Evolutionary conservation across 1,139 yeast species (phyloP).

Genomic region (Nakaseomyces nivariensis): DNA sequence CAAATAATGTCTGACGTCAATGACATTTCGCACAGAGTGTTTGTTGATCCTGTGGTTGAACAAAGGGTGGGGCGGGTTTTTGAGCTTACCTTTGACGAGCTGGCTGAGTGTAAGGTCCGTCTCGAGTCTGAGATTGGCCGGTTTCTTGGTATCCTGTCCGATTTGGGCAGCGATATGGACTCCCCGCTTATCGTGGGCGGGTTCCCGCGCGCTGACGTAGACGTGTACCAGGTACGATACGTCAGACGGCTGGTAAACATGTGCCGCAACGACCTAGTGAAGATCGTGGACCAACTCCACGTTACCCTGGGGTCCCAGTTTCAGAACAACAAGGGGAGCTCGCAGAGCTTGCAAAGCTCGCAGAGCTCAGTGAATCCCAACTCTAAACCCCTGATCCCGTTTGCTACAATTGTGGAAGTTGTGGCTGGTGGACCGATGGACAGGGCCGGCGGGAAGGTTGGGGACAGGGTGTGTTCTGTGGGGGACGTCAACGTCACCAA

Average conservation of each 20-base stretch:
- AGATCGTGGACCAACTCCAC: slow-evolving; percentile 42
- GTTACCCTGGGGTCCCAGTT: slow-evolving; percentile 39
- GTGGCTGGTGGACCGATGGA: slow-evolving; percentile 41
- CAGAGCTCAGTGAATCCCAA: too few species aligned
- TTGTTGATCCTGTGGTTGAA: not conserved
- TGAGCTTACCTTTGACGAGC: not conserved
- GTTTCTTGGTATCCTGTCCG: slow-evolving; percentile 10
- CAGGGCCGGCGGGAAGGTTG: slow-evolving; percentile 31
- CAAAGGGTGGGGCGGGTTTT: not conserved
- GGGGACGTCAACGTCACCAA: slow-evolving; percentile 47
- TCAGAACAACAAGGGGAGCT: not conserved
- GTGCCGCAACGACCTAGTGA: slow-evolving; percentile 56
- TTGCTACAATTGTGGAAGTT: slow-evolving; percentile 47
- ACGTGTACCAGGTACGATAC: slow-evolving; percentile 57
- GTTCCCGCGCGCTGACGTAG: slow-evolving; percentile 77
- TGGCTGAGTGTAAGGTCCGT: slow-evolving; percentile 10
- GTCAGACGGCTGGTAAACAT: slow-evolving; percentile 55
- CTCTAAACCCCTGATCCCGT: slow-evolving; percentile 32
- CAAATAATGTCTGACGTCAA: slow-evolving; percentile 2
- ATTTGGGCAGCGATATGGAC: slow-evolving; percentile 46
- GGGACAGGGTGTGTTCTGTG: slow-evolving; percentile 44
- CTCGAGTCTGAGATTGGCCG: slow-evolving; percentile 17
- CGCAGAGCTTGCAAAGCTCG: too few species aligned
- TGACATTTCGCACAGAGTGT: not conserved
- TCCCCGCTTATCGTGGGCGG: slow-evolving; percentile 65